Base-by-base conservation (phyloP, 805 yeast species). In the Hanseniaspora pseudoguilliermondii region DNA sequence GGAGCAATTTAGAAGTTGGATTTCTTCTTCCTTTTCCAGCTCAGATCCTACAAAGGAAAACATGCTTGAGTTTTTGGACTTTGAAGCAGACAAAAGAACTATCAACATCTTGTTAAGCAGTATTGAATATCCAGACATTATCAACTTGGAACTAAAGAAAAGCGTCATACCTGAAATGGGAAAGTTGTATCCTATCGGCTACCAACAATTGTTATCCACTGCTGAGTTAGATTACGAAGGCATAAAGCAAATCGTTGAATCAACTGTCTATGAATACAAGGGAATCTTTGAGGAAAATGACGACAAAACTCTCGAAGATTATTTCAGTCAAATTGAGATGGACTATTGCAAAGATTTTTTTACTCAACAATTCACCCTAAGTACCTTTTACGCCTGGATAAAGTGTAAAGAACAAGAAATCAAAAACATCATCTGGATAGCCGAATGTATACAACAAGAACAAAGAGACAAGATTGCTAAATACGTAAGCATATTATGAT, bases 361-460 rank as follows among this genome's bases (percentile, higher is more conserved):
- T 70, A 90, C 98, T 36, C 98, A 93, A 72, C 97, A 91, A 70
- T 93, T 93, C 70, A 82, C 96, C 18, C 79, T 85, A 63, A 79
- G 89, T 40, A 84, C 96, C 2, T 76, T 93, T 57, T 93, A 96
- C 93, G 96, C 96, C 7, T 93, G 96, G 95, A 79, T 95, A 66
- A 85, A 88, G 71, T 84, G 96, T 18, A 86, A 85, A 66, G 98
- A 93, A 71, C 98, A 95, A 72, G 99, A 93, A 71, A 81, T 95
- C 58, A 80, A 98, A 71, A 93, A 93, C 69, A 84, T 93, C 61
- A 88, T 97, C n/a, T 93, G 99, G 99, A 91, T 93, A 57, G 96
- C 97, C 50, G 99, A 93, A 73, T 93, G 99, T 75, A 93, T 93
- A 73, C 96, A 97, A 35, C 98, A 95, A 71, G 90, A 89, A 68